These are phyloP conservation scores for Mycosarcoma mackinlayi DNA, from an alignment of 1,284 basidiomycete genomes.

Conservation along the genomic window DNA sequence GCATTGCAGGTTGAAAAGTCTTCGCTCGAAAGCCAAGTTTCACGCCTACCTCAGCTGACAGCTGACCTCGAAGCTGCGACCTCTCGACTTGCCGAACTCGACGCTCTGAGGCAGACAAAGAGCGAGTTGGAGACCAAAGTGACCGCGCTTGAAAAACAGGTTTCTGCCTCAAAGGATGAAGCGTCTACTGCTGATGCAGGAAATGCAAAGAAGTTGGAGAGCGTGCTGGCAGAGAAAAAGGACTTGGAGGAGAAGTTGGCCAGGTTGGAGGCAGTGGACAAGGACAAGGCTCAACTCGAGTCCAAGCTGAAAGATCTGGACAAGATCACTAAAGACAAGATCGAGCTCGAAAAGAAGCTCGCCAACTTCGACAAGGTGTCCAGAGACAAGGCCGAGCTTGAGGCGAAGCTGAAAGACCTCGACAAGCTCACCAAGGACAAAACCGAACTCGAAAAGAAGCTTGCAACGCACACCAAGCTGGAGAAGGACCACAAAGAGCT, in stretches of 20 bases:
- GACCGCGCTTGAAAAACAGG: slow-evolving; percentile 8
- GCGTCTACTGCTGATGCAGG: slow-evolving; percentile 77
- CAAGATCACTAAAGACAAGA: slow-evolving; percentile 45
- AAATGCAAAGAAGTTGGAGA: slow-evolving; percentile 82
- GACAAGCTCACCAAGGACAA: no score
- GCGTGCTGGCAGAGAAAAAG: slow-evolving; percentile 18
- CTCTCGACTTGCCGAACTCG: neutral
- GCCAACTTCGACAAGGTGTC: slow-evolving; percentile 1
- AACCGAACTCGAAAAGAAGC: no score
- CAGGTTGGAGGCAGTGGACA: slow-evolving; percentile 24
- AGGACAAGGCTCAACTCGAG: slow-evolving; percentile 38
- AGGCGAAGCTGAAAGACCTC: slow-evolving; percentile 24
- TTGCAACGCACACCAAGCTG: no score
- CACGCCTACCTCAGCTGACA: neutral
- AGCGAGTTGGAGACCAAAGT: slow-evolving; percentile 12
- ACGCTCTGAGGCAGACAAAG: neutral
- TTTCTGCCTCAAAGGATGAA: slow-evolving; percentile 1
- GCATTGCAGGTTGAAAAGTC: slow-evolving; percentile 8
- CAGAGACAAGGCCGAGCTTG: slow-evolving; percentile 19
- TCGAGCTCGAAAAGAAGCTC: slow-evolving; percentile 62
- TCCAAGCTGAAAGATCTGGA: slow-evolving; percentile 10
- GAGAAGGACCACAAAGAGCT: slow-evolving; percentile 7
- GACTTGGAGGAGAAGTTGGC: slow-evolving; percentile 27
- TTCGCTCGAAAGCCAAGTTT: slow-evolving; percentile 8
- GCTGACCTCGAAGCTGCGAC: slow-evolving; percentile 15